Evolutionary conservation across 192 early-diverging fungal genomes (phyloP).

Genomic region (Backusella circina): DNA sequence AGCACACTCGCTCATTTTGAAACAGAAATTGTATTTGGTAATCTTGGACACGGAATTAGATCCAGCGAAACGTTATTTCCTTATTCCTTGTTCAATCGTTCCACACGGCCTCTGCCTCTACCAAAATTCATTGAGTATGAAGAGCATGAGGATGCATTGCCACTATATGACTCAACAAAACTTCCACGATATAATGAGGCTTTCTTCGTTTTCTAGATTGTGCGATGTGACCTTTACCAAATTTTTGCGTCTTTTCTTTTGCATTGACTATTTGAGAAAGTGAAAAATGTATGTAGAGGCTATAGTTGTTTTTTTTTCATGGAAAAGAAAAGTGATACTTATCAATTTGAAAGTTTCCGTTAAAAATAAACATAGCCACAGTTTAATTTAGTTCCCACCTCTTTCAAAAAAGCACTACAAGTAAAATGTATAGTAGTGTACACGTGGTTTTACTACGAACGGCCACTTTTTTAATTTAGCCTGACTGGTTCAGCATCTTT

Average conservation of each 20-base stretch:
- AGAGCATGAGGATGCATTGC: neutral
- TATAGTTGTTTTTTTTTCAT: neutral
- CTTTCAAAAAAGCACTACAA: neutral
- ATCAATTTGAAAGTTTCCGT: neutral
- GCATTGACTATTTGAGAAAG: neutral
- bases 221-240: neutral
- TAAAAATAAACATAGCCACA: neutral
- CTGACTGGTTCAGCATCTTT: neutral
- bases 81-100: neutral
- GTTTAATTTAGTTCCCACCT: neutral
- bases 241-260: neutral
- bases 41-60: neutral
- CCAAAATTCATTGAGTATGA: neutral
- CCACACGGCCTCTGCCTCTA: neutral
- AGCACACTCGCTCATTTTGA: neutral
- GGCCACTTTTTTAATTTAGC: constrained; percentile 1
- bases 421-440: neutral
- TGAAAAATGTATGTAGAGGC: neutral
- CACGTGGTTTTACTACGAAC: neutral
- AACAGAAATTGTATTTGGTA: neutral
- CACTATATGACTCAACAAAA: neutral
- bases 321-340: neutral
- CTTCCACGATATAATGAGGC: neutral
- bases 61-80: neutral
- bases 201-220: neutral